Evolutionary conservation across 768 basidiomycete genomes (phyloP), one percentile per base, ranked within the genome.

Genomic region (Lentinula guzmanii): DNA sequence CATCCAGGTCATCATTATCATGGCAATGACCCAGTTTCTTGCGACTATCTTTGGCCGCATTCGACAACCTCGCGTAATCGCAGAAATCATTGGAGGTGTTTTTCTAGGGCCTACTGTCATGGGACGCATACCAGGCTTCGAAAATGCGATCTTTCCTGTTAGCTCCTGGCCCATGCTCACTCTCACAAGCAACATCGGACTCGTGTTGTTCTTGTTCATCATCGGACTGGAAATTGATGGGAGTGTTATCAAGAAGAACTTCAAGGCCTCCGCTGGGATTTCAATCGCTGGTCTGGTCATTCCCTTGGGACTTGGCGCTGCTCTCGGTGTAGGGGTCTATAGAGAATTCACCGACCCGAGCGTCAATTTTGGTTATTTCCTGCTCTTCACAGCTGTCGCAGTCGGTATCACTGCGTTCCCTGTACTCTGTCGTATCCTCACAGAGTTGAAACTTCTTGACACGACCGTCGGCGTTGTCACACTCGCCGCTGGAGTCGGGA

Each of bases 21-120:
- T 97, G 61, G 74, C 74, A 37, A 86, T 94, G 80, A 85, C 86
- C 41, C 91, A 95, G 68, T 61, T 89, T 5, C 83, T 98, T 9
- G 79, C 84, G 0, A 72, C 90, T 18, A 61, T 82, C 55, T 78
- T 97, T 21, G 71, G 76, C 7, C 86, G 80, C 60, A 84, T 96
- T 39, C 86, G 84, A 37, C 95, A 98, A 68, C 96, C 96, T 1
- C 80, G 87, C n/a, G 95, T 98, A 62, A 93, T 97, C 57, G 86
- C 94, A 45, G 95, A 98, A 71, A 89, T 97, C 62, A 84, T 98
- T 60, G 93, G 88, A 0, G 96, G 96, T 21, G 86, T 98, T 65
- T 68, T 98, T 21, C 81, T 98, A 10, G 95, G 94, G 45, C 85
- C 85, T 0, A 79, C 84, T 0, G 82, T 90, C 9, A 85, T 92